Evolutionary conservation across 176 grass and related monocot genomes (phyloP).

Genomic region (Chrysopogon serrulatus): DNA sequence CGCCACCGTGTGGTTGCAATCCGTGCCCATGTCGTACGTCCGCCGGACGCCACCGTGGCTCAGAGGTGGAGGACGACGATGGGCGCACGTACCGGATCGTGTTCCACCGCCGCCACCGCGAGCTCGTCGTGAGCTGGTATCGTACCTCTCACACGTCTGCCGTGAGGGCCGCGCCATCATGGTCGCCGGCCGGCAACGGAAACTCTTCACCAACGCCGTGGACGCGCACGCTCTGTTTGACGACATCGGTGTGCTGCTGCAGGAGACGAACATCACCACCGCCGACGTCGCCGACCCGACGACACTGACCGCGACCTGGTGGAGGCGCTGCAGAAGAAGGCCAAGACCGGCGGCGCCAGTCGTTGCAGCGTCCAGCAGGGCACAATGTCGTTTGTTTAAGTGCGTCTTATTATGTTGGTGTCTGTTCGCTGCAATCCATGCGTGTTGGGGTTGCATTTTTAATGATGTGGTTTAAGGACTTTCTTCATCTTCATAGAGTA

Average conservation of each 20-base stretch:
- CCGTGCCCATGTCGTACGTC: not conserved
- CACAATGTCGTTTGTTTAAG: not conserved
- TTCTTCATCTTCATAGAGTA: too few species aligned
- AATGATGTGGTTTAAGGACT: too few species aligned
- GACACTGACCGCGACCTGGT: not conserved
- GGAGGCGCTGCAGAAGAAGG: not conserved
- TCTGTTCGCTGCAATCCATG: not conserved
- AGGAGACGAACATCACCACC: conserved; percentile 33
- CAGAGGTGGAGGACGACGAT: not conserved
- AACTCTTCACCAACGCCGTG: not conserved
- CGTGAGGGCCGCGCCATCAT: conserved; percentile 14
- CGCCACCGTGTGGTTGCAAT: conserved; percentile 18
- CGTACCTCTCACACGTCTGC: conserved; percentile 27
- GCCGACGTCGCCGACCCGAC: not conserved
- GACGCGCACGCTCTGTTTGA: conserved; percentile 1
- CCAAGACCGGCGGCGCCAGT: not conserved
- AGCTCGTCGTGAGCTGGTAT: conserved; percentile 23
- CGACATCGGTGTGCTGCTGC: not conserved
- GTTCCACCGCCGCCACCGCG: conserved; percentile 29
- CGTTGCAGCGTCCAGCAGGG: not conserved
- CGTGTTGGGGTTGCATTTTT: too few species aligned
- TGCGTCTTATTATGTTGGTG: not conserved
- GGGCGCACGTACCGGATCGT: conserved; percentile 3
- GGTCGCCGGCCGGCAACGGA: not conserved
- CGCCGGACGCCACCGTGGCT: not conserved